Base-by-base conservation (phyloP, 192 early-diverging fungal species). In the Podila clonocystis region DNA sequence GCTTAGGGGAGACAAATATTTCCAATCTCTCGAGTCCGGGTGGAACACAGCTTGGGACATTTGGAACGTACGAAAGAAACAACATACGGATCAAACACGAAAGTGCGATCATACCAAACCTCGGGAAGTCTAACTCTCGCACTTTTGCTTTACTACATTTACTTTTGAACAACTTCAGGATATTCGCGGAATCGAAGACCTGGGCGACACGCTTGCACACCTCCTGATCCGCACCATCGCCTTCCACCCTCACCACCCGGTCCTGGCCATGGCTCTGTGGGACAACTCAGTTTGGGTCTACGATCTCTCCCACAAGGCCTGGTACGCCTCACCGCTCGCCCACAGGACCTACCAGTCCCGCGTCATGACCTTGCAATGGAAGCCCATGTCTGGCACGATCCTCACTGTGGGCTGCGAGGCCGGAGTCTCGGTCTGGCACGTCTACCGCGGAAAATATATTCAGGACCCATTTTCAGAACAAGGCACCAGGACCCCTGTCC, bases 221-320 rank as follows among this genome's bases (percentile, higher is more conserved):
- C 62, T 80, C 8, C 67, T 84, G 17, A 79, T 94, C 59, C 82
- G 79, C 36, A 85, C 84, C n/a, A 73, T 95, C 5, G 93, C 93
- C 0, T 96, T 93, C 91, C 95, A 96, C 57, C 92, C 88, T 24
- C 86, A 93, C 66, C 85, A 87, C 41, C 87, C 90, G 11, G 69
- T 92, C 4, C 62, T 96, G 24, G 93, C 93, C 4, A 82, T 96
- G 58, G 90, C 89, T 0, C 92, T 93, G 65, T 83, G 88, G 69
- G 86, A 91, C 17, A 87, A 93, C 68, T 79, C 82, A 30, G 75
- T 95, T 0, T 91, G 91, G 74, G 62, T 96, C 20, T 96, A 94
- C 65, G 91, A 95, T 66, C 65, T 91, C 50, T 85, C 84, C 0
- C 75, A 71, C 55, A 89, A 90, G 64, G 73, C 85, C 24, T 87